phyloP scores from a whole-genome alignment of 2,329 filamentous ascomycete species.

The Stenocarpella maydis region DNA sequence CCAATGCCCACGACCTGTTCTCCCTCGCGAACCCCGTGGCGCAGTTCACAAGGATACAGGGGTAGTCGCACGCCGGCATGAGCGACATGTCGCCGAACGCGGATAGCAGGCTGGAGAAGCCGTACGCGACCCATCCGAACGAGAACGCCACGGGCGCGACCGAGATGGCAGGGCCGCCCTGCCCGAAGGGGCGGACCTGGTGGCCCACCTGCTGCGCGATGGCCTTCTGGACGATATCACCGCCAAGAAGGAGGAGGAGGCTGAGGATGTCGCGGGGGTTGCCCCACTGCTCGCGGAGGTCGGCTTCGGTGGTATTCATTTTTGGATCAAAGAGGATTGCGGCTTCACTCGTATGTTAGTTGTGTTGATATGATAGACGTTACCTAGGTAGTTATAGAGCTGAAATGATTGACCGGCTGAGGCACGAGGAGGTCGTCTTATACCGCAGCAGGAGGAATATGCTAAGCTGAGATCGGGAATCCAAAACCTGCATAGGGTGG shows the following conservation, averaged over 20 bases:
- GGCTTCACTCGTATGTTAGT: background rate
- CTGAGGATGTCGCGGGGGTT: conserved; percentile 22
- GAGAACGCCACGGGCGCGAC: conserved; percentile 26
- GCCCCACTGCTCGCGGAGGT: conserved; percentile 11
- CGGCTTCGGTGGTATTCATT: conserved; percentile 18
- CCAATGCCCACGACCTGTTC: background rate
- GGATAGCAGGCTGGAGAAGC: conserved; percentile 4
- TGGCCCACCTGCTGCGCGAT: conserved; percentile 14
- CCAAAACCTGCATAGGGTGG: background rate
- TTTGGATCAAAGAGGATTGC: background rate
- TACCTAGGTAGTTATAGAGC: too few species aligned
- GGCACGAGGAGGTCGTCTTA: background rate
- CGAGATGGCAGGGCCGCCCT: background rate
- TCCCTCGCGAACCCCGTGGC: background rate
- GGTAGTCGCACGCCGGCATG: background rate
- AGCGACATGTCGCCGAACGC: background rate
- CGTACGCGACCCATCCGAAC: conserved; percentile 24
- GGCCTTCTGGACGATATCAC: conserved; percentile 19
- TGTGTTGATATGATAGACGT: background rate
- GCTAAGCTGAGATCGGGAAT: background rate
- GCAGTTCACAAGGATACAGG: background rate
- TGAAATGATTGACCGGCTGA: too few species aligned
- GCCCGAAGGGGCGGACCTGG: background rate
- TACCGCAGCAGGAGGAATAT: background rate
- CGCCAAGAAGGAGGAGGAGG: conserved; percentile 15